Percentiles rank a stretch among this genome's conserved stretches.
Conservation (phyloP, 768 basidiomycete genomes). For the Chalciporus pseudorubinellus region DNA sequence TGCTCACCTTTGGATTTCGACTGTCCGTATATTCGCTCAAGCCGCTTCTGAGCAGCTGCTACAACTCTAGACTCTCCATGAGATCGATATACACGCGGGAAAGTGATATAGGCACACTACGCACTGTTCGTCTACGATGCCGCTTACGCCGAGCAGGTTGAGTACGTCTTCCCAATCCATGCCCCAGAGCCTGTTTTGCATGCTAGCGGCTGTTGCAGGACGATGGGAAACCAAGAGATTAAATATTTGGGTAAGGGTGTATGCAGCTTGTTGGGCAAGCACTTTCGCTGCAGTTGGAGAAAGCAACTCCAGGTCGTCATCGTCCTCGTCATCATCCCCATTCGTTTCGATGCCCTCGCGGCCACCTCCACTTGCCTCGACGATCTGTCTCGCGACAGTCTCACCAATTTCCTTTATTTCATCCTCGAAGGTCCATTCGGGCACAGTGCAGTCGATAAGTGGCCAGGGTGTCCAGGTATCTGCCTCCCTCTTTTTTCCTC, state of each 20-base stretch:
- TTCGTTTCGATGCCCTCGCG: constrained; percentile 11
- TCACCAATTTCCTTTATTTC: constrained; percentile 55
- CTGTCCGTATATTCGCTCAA: constrained; percentile 30
- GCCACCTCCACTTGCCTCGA: too few relatives aligned
- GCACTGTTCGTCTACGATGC: constrained; percentile 31
- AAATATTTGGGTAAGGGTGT: constrained; percentile 51
- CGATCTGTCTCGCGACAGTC: constrained; percentile 30
- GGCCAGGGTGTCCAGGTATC: constrained; percentile 80
- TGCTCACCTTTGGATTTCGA: constrained; percentile 17
- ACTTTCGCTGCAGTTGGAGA: constrained; percentile 28
- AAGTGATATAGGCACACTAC: neutral
- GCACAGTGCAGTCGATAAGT: constrained; percentile 61
- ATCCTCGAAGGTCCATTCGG: constrained; percentile 71
- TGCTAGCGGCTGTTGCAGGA: constrained; percentile 52
- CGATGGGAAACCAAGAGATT: constrained; percentile 54
- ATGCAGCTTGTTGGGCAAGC: constrained; percentile 43
- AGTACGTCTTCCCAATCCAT: constrained; percentile 67
- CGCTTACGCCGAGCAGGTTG: constrained; percentile 45
- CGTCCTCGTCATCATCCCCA: constrained; percentile 24
- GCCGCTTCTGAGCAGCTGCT: constrained; percentile 26
- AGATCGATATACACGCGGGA: neutral
- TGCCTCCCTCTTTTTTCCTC: constrained; percentile 21
- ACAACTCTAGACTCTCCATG: constrained; percentile 17
- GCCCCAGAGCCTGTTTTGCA: constrained; percentile 63
- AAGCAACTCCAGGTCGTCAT: constrained; percentile 33